Conservation (phyloP, 2,329 filamentous ascomycete genomes). For the Microcyclospora pomicola region DNA sequence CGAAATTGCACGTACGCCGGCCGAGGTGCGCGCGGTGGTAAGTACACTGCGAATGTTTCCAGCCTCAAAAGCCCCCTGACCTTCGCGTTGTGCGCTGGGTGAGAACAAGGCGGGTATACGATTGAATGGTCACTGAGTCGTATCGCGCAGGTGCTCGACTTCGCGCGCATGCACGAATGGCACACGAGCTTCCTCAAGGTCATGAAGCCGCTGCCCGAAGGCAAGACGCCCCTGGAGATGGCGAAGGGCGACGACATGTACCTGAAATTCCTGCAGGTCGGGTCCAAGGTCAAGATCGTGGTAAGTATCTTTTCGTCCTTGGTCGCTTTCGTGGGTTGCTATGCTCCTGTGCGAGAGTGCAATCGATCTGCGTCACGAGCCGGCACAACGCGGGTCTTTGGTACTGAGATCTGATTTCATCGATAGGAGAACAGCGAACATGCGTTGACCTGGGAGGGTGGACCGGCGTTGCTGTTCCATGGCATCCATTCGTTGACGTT, state of each 20-base stretch:
- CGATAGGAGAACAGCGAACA: background rate
- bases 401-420: too few species aligned
- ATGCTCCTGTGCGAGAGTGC: background rate
- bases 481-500: background rate
- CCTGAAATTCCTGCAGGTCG: conserved; percentile 1
- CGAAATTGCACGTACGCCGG: background rate
- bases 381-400: too few species aligned
- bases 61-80: background rate
- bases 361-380: background rate
- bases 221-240: conserved; percentile 1
- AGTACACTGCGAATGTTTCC: background rate
- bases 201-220: conserved; percentile 1
- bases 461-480: conserved; percentile 1
- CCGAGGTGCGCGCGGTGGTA: conserved; percentile 1
- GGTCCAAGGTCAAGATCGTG: background rate
- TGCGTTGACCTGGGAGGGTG: background rate
- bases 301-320: background rate
- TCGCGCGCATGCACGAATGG: conserved; percentile 1
- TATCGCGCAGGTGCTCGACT: background rate
- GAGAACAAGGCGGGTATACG: background rate
- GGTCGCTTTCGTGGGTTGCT: background rate
- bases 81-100: too few species aligned
- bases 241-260: background rate
- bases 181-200: conserved; percentile 1
- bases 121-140: background rate